Conservation (phyloP, 805 yeast genomes). For the Yamadazyma laniorum region DNA sequence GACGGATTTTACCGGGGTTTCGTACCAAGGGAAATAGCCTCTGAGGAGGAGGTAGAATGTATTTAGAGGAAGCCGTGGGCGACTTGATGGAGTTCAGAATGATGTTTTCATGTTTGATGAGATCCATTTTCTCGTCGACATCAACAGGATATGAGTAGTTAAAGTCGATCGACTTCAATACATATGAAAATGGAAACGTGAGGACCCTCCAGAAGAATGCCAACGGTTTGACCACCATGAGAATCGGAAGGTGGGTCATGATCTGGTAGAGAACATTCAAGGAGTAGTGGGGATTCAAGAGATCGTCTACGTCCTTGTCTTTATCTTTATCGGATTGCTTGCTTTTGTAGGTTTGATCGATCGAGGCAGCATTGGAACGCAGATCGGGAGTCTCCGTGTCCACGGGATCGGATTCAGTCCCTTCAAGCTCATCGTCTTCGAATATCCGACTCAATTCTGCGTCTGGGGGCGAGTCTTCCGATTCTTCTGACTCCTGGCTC, state of each 20-base stretch:
- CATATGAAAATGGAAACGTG: slow-evolving; percentile 52
- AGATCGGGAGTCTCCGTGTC: not conserved
- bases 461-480: not conserved
- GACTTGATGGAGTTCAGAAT: slow-evolving; percentile 41
- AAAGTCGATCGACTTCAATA: slow-evolving; percentile 11
- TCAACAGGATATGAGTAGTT: slow-evolving; percentile 9
- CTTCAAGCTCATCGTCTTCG: slow-evolving; percentile 1
- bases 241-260: slow-evolving; percentile 22
- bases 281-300: slow-evolving; percentile 8
- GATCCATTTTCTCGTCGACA: slow-evolving; percentile 31
- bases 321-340: not conserved
- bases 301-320: slow-evolving; percentile 7
- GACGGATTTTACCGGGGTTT: slow-evolving; percentile 32
- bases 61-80: slow-evolving; percentile 40
- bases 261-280: slow-evolving; percentile 3
- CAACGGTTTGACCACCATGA: slow-evolving; percentile 53
- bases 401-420: not conserved
- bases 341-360: not conserved
- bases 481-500: slow-evolving; percentile 1
- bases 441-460: not conserved
- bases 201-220: slow-evolving; percentile 48
- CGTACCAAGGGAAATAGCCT: slow-evolving; percentile 40
- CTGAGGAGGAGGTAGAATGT: slow-evolving; percentile 47
- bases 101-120: slow-evolving; percentile 40
- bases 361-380: not conserved